Conservation (phyloP, 306 rosid species). For the Vigna mungo region DNA sequence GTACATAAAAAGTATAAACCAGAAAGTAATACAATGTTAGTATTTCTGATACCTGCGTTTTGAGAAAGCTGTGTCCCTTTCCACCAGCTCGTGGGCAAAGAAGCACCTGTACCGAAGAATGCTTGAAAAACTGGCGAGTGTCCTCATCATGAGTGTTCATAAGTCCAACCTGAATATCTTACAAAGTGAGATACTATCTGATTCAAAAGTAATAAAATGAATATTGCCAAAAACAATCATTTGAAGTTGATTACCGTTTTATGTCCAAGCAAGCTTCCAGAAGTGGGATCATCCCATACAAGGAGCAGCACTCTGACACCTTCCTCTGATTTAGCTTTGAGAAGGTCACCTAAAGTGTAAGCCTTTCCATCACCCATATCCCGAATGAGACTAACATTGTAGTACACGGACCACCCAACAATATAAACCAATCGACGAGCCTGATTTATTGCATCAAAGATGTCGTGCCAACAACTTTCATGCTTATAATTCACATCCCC, state of each 20-base stretch:
- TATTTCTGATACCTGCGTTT: slow-evolving; percentile 57
- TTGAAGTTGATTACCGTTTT: slow-evolving; percentile 60
- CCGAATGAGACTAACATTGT: slow-evolving; percentile 72
- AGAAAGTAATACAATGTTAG: background rate
- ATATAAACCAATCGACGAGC: slow-evolving; percentile 79
- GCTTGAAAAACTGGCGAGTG: slow-evolving; percentile 79
- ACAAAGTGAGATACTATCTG: slow-evolving; percentile 31
- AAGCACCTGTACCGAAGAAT: slow-evolving; percentile 81
- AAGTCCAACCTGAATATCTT: slow-evolving; percentile 66
- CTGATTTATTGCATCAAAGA: slow-evolving; percentile 69
- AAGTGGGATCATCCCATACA: slow-evolving; percentile 96
- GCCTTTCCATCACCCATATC: slow-evolving; percentile 45
- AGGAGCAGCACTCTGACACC: slow-evolving; percentile 91
- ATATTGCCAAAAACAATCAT: background rate
- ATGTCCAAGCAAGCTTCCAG: slow-evolving; percentile 68
- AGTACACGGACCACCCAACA: slow-evolving; percentile 90
- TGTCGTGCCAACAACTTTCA: slow-evolving; percentile 75
- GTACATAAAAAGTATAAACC: background rate
- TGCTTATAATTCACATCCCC: slow-evolving; percentile 58
- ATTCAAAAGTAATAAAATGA: slow-evolving; percentile 26
- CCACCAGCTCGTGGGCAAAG: slow-evolving; percentile 83
- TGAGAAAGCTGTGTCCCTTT: slow-evolving; percentile 75
- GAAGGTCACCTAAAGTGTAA: slow-evolving; percentile 74
- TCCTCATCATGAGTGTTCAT: slow-evolving; percentile 84
- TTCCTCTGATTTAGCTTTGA: slow-evolving; percentile 82